Percentiles rank a stretch among this genome's conserved stretches.
Evolutionary conservation across 225 moss, liverwort and hornwort genomes (phyloP).

Genomic region (Pleurozium schreberi): DNA sequence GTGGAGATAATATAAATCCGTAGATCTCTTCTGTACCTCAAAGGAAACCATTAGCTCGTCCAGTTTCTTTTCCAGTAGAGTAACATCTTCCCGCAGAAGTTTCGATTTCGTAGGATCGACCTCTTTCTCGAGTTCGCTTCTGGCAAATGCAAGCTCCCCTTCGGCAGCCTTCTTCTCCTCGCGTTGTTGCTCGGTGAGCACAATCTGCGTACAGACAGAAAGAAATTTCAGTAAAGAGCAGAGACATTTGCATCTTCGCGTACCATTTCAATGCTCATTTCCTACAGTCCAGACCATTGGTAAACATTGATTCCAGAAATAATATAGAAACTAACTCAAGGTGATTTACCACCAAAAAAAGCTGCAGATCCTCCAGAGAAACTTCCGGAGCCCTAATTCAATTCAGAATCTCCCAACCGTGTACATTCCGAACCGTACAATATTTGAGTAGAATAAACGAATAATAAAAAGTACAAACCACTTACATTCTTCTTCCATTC

Average conservation of each 20-base stretch:
- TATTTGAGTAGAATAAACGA: not conserved
- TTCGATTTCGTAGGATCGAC: constrained; percentile 82
- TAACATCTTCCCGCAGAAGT: constrained; percentile 67
- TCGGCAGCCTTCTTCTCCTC: constrained; percentile 95
- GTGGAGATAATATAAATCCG: too few species aligned
- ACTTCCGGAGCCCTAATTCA: not conserved
- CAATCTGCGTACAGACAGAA: constrained; percentile 35
- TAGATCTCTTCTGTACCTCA: constrained; percentile 33
- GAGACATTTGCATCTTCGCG: too few species aligned
- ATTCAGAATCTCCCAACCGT: not conserved
- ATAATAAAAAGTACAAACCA: not conserved
- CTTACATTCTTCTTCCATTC: constrained; percentile 99
- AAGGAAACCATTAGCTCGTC: constrained; percentile 73
- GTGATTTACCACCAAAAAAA: not conserved
- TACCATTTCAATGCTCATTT: not conserved
- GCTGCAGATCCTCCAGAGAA: not conserved
- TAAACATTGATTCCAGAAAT: not conserved
- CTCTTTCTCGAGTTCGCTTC: constrained; percentile 88
- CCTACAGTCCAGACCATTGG: too few species aligned
- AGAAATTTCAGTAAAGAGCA: not conserved
- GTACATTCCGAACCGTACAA: not conserved
- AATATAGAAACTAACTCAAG: not conserved
- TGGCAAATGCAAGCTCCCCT: constrained; percentile 84
- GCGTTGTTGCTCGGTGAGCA: constrained; percentile 78
- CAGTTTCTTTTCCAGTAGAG: constrained; percentile 56